Evolutionary conservation across 257 asterid species (phyloP).

Genomic region (Solanum medicagineum): DNA sequence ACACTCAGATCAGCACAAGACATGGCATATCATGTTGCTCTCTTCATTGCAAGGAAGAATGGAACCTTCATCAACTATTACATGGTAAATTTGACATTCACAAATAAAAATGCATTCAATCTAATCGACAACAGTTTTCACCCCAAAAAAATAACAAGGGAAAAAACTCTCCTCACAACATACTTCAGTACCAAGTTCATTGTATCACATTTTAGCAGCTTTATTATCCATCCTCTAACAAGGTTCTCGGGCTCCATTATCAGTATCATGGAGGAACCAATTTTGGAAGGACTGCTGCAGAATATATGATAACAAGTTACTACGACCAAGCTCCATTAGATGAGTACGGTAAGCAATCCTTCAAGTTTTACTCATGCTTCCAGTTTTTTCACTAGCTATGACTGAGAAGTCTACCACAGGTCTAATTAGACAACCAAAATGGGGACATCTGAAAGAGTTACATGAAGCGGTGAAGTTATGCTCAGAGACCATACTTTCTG

Average conservation of each 20-base stretch:
- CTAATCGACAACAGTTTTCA: not conserved
- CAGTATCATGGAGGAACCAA: slow-evolving; percentile 91
- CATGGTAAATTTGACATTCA: slow-evolving; percentile 37
- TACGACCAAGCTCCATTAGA: slow-evolving; percentile 84
- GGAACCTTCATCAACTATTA: slow-evolving; percentile 88
- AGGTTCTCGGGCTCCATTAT: not conserved
- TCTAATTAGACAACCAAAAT: slow-evolving; percentile 70
- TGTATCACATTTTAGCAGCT: not conserved
- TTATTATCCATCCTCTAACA: not conserved
- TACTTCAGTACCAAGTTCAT: not conserved
- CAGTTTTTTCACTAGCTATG: not conserved
- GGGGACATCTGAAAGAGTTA: slow-evolving; percentile 66
- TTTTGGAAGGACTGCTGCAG: slow-evolving; percentile 56
- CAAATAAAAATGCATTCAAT: not conserved
- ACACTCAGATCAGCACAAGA: slow-evolving; percentile 42
- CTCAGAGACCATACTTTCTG: slow-evolving; percentile 42
- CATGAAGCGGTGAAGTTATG: slow-evolving; percentile 58
- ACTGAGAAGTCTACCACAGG: slow-evolving; percentile 23
- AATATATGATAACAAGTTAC: slow-evolving; percentile 43
- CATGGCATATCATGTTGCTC: slow-evolving; percentile 60
- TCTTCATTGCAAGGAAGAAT: slow-evolving; percentile 62
- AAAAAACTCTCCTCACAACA: not conserved
- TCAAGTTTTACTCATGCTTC: not conserved
- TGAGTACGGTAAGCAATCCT: slow-evolving; percentile 50
- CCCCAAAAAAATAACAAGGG: not conserved